Evolutionary conservation across 768 basidiomycete genomes (phyloP).

Genomic region (Strobilomyces dryophilus): DNA sequence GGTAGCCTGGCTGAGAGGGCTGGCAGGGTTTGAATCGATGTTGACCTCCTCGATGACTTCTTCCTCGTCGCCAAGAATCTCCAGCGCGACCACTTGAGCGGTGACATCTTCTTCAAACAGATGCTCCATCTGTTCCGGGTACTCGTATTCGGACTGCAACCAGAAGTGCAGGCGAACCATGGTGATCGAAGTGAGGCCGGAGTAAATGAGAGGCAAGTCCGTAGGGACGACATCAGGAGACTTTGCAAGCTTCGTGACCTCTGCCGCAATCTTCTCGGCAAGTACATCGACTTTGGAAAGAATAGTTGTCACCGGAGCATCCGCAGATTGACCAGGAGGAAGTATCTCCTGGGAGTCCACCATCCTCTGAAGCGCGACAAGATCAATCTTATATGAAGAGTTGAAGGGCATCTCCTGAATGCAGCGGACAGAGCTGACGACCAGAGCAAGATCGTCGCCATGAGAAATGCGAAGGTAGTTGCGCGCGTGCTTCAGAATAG

Average conservation of each 20-base stretch:
- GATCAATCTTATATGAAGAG: constrained; percentile 14
- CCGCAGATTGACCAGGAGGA: constrained; percentile 2
- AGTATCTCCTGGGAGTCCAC: constrained; percentile 5
- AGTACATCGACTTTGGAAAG: constrained; percentile 22
- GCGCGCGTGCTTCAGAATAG: constrained; percentile 11
- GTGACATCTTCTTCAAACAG: constrained; percentile 31
- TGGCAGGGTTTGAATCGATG: constrained; percentile 5
- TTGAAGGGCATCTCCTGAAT: constrained; percentile 15
- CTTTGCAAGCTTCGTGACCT: constrained; percentile 28
- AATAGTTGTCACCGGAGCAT: constrained; percentile 6
- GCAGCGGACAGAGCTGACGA: constrained; percentile 10
- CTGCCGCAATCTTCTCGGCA: constrained; percentile 32
- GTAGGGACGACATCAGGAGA: constrained; percentile 23
- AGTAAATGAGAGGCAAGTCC: constrained; percentile 30
- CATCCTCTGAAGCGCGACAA: constrained; percentile 10
- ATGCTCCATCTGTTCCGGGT: constrained; percentile 23
- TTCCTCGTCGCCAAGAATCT: constrained; percentile 24
- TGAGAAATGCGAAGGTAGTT: constrained; percentile 6
- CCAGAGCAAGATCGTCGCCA: constrained; percentile 6
- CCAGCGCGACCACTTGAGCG: constrained; percentile 25
- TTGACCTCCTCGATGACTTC: constrained; percentile 10
- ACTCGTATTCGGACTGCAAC: constrained; percentile 33
- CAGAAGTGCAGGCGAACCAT: constrained; percentile 30
- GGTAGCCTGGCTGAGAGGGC: constrained; percentile 16
- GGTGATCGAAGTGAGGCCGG: constrained; percentile 29